Evolutionary conservation across 1,284 basidiomycete species (phyloP), one percentile per base, ranked within the genome.

Genomic region (Golubevia pallescens): DNA sequence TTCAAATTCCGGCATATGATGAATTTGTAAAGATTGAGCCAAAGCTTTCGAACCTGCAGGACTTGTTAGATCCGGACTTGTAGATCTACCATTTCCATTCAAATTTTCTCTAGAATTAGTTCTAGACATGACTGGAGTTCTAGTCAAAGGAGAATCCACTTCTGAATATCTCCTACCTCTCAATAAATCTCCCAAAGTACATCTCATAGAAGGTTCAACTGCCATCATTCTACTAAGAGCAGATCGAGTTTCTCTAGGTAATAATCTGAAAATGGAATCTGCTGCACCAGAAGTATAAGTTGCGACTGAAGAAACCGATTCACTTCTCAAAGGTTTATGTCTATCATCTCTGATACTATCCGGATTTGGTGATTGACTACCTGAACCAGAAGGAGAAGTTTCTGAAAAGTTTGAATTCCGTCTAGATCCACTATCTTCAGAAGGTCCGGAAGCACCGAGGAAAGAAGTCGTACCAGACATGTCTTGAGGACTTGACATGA

Each of bases 241-340:
- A 14, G 91, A 72, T 14, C 80, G 72, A 24, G 80, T 92, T 87
- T 98, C 96, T 67, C 96, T 92, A 3, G 96, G 96, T 20, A 99
- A 88, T 4, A 99, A 89, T n/a, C 95, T 90, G 89, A 99, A 99
- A 83, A 99, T 97, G 34, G 93, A 95, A 86, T 99, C 96, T n/a
- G 93, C 92, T 6, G 93, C 93, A 54, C 92, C 93, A 7, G 87
- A 89, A 85, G 92, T 89, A 89, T 91, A 92, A n/a, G 94, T 93
- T n/a, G 34, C 34, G 10, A 38, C 34, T 38, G 34, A 38, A 5
- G 34, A 38, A 38, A 38, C 34, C 5, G 34, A 38, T 38, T 38
- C 34, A 38, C 34, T 38, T 38, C 34, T 38, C 34, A 38, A 38
- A 38, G 34, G 34, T 38, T 10, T 4, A 38, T 38, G 34, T 38